A percentile compares a stretch with the other conserved stretches of the same genome.
These are phyloP conservation scores for Syncephalastrum racemosum DNA, from an alignment of 371 early-diverging fungal species.

Conservation along the genomic window DNA sequence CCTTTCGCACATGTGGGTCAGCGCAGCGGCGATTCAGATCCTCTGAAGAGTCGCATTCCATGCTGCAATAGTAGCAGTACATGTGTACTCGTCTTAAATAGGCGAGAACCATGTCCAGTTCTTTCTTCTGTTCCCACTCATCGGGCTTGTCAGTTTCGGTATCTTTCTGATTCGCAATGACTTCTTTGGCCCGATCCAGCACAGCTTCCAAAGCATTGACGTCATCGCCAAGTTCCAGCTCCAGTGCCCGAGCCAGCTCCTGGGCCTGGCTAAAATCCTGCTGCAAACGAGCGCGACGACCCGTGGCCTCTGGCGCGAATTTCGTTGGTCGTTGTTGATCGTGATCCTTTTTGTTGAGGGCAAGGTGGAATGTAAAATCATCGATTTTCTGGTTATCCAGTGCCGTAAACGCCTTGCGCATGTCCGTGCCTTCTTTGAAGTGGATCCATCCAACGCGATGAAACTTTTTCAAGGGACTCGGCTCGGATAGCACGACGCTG, in stretches of 20 bases:
- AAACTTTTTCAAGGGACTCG: slow-evolving; percentile 79
- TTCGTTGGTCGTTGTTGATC: slow-evolving; percentile 51
- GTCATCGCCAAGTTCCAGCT: slow-evolving; percentile 56
- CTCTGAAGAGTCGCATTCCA: slow-evolving; percentile 79
- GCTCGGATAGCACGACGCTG: slow-evolving; percentile 86
- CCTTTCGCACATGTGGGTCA: slow-evolving; percentile 65
- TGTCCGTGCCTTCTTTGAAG: slow-evolving; percentile 80
- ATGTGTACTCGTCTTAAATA: slow-evolving; percentile 90
- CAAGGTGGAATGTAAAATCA: slow-evolving; percentile 75
- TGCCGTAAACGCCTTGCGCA: slow-evolving; percentile 66
- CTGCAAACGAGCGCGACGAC: slow-evolving; percentile 62
- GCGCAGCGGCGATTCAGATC: slow-evolving; percentile 81
- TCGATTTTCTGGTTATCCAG: slow-evolving; percentile 70
- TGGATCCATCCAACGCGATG: slow-evolving; percentile 93
- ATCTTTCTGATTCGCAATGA: slow-evolving; percentile 19
- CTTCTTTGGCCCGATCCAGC: slow-evolving; percentile 33
- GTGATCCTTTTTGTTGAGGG: slow-evolving; percentile 57
- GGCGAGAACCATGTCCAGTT: slow-evolving; percentile 79
- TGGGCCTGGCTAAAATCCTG: slow-evolving; percentile 67
- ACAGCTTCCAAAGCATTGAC: slow-evolving; percentile 31
- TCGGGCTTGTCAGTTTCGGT: slow-evolving; percentile 21
- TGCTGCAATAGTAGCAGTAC: slow-evolving; percentile 92
- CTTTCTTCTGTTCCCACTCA: slow-evolving; percentile 46
- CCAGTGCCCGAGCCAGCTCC: slow-evolving; percentile 59
- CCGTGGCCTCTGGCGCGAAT: slow-evolving; percentile 63